Conservation (phyloP, 2,329 filamentous ascomycete species). For the Hypoxylon sp. region DNA sequence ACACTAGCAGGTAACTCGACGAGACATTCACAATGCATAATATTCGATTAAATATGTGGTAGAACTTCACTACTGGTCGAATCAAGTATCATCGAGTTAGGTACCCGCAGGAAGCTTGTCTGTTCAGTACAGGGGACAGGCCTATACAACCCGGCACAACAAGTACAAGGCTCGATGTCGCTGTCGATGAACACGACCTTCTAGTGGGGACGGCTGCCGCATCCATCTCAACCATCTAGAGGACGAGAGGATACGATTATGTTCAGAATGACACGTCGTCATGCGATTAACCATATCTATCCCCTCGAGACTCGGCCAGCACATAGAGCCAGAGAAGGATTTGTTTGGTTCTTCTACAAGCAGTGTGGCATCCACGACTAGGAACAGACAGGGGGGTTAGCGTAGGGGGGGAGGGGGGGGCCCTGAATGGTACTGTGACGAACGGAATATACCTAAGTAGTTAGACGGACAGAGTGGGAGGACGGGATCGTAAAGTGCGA, state of each 20-base stretch:
- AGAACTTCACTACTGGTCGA: conserved; percentile 37
- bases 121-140: conserved; percentile 39
- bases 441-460: conserved; percentile 25
- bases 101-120: conserved; percentile 34
- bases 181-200: conserved; percentile 27
- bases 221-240: conserved; percentile 29
- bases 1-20: conserved; percentile 39
- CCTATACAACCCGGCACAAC: conserved; percentile 29
- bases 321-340: conserved; percentile 37
- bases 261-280: conserved; percentile 37
- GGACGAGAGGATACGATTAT: conserved; percentile 18
- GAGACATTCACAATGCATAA: conserved; percentile 45
- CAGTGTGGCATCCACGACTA: conserved; percentile 41
- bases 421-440: conserved; percentile 36
- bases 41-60: conserved; percentile 33
- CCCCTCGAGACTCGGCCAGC: conserved; percentile 36
- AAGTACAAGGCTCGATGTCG: conserved; percentile 31
- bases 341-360: conserved; percentile 36
- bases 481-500: conserved; percentile 40
- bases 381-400: conserved; percentile 38
- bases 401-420: conserved; percentile 26
- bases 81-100: conserved; percentile 33
- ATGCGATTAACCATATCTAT: conserved; percentile 42
- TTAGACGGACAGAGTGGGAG: conserved; percentile 15
- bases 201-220: conserved; percentile 32